A percentile compares a stretch with the other conserved stretches of the same genome.
phyloP scores from a whole-genome alignment of 2,329 filamentous ascomycete species.

The Colletotrichum higginsianum region DNA sequence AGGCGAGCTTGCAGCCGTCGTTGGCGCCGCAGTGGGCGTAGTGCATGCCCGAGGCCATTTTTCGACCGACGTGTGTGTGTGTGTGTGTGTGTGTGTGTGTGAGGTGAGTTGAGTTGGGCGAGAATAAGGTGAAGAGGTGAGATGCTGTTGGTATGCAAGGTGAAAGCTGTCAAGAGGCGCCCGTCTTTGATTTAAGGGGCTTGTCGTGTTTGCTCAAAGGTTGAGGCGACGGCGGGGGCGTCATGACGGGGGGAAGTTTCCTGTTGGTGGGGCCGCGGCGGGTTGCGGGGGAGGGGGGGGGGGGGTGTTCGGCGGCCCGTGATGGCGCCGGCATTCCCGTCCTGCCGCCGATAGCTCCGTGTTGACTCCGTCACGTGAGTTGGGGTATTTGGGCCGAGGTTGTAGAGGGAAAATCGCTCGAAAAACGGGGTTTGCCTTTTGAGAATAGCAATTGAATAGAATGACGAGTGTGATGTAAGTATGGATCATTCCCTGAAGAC shows the following conservation, averaged over 20 bases:
- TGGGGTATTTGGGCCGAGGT: not conserved
- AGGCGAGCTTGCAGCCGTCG: constrained; percentile 53
- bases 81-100: not conserved
- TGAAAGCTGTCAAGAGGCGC: not conserved
- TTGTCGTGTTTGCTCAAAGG: constrained; percentile 13
- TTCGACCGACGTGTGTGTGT: not conserved
- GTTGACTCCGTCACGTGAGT: not conserved
- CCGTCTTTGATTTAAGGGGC: not conserved
- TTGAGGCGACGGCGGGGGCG: constrained; percentile 20
- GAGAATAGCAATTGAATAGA: too few relatives aligned
- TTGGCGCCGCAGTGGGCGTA: constrained; percentile 49
- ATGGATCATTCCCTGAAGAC: not conserved
- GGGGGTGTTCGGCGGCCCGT: constrained; percentile 18
- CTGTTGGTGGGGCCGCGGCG: constrained; percentile 33
- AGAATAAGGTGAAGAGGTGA: not conserved
- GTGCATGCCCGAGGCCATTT: constrained; percentile 48
- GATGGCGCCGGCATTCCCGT: constrained; percentile 25
- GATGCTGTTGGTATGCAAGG: not conserved
- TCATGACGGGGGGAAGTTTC: constrained; percentile 34
- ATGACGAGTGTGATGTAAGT: not conserved
- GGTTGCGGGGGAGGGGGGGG: constrained; percentile 25
- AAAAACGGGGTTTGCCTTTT: not conserved
- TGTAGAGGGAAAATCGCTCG: too few relatives aligned
- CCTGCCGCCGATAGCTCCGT: constrained; percentile 11
- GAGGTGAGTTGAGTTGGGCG: not conserved